A percentile compares a stretch with the other conserved stretches of the same genome.
phyloP scores from a whole-genome alignment of 108 stramenopile genomes.

The Nannochloropsis gaditana region DNA sequence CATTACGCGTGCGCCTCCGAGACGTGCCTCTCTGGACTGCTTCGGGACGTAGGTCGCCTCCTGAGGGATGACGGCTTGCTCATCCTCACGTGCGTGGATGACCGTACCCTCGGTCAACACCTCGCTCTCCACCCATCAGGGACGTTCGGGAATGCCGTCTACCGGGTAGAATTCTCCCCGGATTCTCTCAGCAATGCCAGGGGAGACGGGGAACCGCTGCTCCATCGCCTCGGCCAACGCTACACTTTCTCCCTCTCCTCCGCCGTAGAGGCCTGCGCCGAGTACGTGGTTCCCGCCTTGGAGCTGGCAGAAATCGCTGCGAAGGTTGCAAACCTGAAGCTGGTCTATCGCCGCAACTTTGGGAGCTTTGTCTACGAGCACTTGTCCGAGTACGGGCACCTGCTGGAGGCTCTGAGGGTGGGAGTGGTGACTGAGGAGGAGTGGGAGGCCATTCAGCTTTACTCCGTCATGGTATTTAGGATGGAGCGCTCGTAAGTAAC shows the following conservation, averaged over 20 bases:
- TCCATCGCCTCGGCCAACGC: background rate
- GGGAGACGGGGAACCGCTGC: background rate
- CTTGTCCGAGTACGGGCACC: background rate
- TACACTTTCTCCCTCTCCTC: background rate
- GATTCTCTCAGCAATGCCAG: background rate
- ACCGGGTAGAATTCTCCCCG: background rate
- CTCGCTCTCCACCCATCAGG: background rate
- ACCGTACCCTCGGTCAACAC: background rate
- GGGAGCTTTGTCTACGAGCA: background rate
- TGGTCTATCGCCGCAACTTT: background rate
- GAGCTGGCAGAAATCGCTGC: background rate
- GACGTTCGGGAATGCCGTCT: background rate
- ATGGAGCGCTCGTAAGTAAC: background rate
- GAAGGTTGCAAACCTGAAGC: background rate
- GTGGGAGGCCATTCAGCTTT: constrained; percentile 1
- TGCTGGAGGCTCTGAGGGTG: background rate
- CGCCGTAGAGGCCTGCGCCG: background rate
- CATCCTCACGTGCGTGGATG: constrained; percentile 4
- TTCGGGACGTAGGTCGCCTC: background rate
- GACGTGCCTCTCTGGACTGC: background rate
- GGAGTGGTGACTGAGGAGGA: background rate
- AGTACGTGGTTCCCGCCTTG: background rate
- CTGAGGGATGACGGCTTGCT: background rate
- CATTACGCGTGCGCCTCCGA: background rate
- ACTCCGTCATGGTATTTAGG: background rate